Evolutionary conservation across 2,329 filamentous ascomycete species (phyloP).

Genomic region (Colletotrichum eleusines): DNA sequence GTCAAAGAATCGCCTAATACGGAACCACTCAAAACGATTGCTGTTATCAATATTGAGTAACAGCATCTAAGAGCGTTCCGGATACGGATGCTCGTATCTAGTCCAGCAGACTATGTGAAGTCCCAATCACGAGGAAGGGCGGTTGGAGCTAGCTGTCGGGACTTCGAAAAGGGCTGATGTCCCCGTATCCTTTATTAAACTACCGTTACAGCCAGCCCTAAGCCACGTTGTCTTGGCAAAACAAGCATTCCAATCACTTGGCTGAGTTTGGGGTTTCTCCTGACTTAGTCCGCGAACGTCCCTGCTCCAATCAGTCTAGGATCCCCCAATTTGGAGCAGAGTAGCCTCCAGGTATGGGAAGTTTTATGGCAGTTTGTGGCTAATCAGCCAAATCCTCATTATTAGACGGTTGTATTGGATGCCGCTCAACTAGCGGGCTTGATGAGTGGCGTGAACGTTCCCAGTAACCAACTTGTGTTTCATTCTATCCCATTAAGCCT

Average conservation of each 20-base stretch:
- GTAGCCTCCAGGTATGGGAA: no score
- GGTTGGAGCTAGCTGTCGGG: neutral
- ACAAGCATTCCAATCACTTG: neutral
- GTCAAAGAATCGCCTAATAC: neutral
- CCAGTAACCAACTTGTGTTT: no score
- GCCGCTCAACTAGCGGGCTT: neutral
- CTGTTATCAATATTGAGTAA: neutral
- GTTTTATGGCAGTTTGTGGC: no score
- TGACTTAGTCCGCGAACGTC: neutral
- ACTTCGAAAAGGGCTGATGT: neutral
- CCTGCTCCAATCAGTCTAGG: no score
- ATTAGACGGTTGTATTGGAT: neutral
- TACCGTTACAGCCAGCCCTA: constrained; percentile 26
- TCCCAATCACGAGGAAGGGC: neutral
- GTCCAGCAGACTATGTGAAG: neutral
- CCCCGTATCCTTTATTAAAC: neutral
- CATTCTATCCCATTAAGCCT: no score
- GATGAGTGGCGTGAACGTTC: no score
- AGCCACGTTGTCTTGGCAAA: constrained; percentile 19
- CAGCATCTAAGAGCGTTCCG: neutral
- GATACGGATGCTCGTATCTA: neutral
- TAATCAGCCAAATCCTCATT: no score
- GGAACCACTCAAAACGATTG: neutral
- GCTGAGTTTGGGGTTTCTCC: neutral
- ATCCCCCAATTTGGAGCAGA: neutral